Evolutionary conservation across 106 monocot genomes (phyloP), one percentile per base, ranked within the genome.

Genomic region (Dendrobium chrysotoxum): DNA sequence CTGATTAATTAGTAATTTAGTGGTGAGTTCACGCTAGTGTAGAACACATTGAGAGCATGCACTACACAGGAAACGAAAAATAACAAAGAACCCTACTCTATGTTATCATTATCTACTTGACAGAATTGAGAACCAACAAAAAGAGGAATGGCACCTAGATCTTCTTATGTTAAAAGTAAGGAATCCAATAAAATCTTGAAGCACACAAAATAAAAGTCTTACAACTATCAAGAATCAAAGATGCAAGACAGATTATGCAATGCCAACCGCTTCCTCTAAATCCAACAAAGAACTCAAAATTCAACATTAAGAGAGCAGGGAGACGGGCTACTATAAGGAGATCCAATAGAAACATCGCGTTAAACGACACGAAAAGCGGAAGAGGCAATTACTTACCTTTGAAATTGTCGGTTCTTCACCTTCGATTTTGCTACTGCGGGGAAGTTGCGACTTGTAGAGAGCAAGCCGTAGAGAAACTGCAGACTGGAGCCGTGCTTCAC

Each of bases 31-130:
- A 87, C 26, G 53, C 79, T 79, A 23, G 17, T 75, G 70, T 81
- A 87, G 67, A 87, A 54, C 31, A 84, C 84, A 84, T 79, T 87
- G 79, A 87, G 87, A 76, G 81, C 78, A n/a, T 84, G 84, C 67
- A 76, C 87, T 87, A 84, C 81, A 80, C n/a, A 54, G 39, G 35
- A 55, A 72, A 65, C 71, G 73, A 30, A 30, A 53, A 58, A 42
- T 40, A 81, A 44, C 31, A 50, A 35, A 75, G 46, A 25, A 75
- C 25, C 25, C 75, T 45, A 75, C 45, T 73, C 40, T 4, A n/a
- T 44, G 41, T 16, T 42, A 42, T 35, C 40, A 44, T 7, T 75
- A 18, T 25, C n/a, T 45, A 75, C 75, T 75, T 25, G 26, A 20
- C 77, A 53, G 3, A 38, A 78, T 1, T 18, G 31, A 31, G 28